These are phyloP conservation scores for Phaeosphaeria sp. DNA, from an alignment of 2,329 filamentous ascomycete genomes.

Conservation along the genomic window DNA sequence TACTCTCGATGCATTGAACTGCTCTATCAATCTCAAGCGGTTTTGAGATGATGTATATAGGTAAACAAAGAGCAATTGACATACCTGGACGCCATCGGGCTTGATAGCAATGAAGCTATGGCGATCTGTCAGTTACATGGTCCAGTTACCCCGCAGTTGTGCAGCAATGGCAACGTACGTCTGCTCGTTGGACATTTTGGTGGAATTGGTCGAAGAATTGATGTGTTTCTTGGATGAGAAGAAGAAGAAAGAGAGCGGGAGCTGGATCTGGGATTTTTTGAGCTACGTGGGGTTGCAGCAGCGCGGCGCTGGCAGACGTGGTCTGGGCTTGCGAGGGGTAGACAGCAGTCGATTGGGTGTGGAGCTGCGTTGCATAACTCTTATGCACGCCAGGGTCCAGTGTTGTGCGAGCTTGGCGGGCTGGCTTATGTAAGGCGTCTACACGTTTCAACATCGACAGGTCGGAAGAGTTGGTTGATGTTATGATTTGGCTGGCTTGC, in stretches of 20 bases:
- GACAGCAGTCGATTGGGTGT: constrained; percentile 3
- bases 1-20: not conserved
- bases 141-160: not conserved
- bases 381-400: constrained; percentile 6
- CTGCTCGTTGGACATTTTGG: constrained; percentile 74
- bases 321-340: constrained; percentile 8
- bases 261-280: constrained; percentile 33
- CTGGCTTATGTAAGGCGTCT: constrained; percentile 7
- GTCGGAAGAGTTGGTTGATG: not conserved
- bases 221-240: constrained; percentile 53
- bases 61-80: constrained; percentile 24
- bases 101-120: constrained; percentile 99
- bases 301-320: constrained; percentile 7
- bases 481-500: constrained; percentile 26
- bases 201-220: constrained; percentile 48
- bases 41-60: not conserved
- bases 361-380: constrained; percentile 16
- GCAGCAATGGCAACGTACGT: constrained; percentile 68
- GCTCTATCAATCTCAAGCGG: not conserved
- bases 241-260: constrained; percentile 24
- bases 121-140: not conserved
- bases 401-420: constrained; percentile 6
- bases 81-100: constrained; percentile 98
- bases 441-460: constrained; percentile 21
- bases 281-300: constrained; percentile 32